Percentiles rank a stretch among this genome's conserved stretches.
Evolutionary conservation across 768 basidiomycete genomes (phyloP).

Genomic region (Artomyces pyxidatus): DNA sequence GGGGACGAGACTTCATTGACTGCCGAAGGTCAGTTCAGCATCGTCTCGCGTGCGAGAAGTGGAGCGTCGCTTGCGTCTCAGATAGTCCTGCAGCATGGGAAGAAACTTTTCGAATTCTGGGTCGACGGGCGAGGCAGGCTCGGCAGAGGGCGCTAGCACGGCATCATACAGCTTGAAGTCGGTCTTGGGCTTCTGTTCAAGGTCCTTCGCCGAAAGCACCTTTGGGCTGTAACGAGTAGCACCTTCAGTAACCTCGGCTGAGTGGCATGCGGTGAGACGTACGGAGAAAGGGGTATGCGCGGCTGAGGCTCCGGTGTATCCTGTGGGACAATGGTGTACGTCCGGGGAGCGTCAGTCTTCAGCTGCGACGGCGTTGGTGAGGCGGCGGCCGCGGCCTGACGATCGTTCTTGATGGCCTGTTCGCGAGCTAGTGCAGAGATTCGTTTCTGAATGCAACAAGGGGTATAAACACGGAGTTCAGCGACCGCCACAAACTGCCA

Average conservation of each 20-base stretch:
- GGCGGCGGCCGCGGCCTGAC: background rate
- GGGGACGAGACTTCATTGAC: too few relatives aligned
- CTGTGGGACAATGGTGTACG: constrained; percentile 12
- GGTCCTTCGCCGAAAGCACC: constrained; percentile 44
- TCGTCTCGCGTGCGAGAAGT: too few relatives aligned
- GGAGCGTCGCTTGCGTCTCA: constrained; percentile 39
- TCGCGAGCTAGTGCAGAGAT: constrained; percentile 18
- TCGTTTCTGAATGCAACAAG: constrained; percentile 15
- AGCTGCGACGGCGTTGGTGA: background rate
- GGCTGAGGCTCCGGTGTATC: background rate
- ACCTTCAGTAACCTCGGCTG: background rate
- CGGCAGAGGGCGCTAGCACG: constrained; percentile 23
- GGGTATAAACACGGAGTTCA: background rate
- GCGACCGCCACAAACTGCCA: background rate
- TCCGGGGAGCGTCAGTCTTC: constrained; percentile 10
- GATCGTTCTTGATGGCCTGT: constrained; percentile 3
- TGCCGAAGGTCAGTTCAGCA: too few relatives aligned
- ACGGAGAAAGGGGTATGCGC: constrained; percentile 19
- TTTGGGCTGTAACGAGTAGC: constrained; percentile 37
- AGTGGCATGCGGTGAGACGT: constrained; percentile 3
- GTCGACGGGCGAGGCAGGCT: constrained; percentile 25
- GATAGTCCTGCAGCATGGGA: constrained; percentile 70
- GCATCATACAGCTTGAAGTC: constrained; percentile 72
- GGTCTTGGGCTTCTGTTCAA: constrained; percentile 19
- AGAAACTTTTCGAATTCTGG: constrained; percentile 71